Evolutionary conservation across 306 rosid genomes (phyloP).

Genomic region (Begonia masoniana): DNA sequence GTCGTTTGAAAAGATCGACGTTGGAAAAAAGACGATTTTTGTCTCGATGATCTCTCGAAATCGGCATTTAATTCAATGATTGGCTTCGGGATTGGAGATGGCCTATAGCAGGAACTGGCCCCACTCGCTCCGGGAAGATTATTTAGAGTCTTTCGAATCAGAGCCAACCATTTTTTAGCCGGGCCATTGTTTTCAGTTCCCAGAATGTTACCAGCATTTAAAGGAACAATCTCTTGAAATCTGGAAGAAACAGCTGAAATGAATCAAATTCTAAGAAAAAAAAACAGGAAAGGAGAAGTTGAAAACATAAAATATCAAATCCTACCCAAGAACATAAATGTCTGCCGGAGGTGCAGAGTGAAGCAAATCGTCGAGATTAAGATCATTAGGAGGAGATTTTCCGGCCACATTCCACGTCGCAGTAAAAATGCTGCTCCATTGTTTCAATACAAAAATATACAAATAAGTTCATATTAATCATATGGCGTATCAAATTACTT

Average conservation of each 20-base stretch:
- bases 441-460: background rate
- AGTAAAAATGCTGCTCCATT: conserved; percentile 61
- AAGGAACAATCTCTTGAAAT: conserved; percentile 97
- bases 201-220: conserved; percentile 89
- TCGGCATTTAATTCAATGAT: conserved; percentile 66
- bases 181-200: conserved; percentile 99
- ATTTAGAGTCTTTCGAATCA: conserved; percentile 70
- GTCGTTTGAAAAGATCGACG: conserved; percentile 87
- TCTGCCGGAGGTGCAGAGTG: conserved; percentile 90
- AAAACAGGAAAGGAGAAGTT: too few relatives aligned
- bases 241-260: conserved; percentile 27
- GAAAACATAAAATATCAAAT: background rate
- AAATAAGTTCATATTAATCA: conserved; percentile 10
- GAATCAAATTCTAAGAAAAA: background rate
- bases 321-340: conserved; percentile 96
- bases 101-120: conserved; percentile 56
- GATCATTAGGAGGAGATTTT: conserved; percentile 81
- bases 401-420: conserved; percentile 99
- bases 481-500: conserved; percentile 3
- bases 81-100: conserved; percentile 89
- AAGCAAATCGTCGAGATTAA: conserved; percentile 84
- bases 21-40: conserved; percentile 72
- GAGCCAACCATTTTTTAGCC: conserved; percentile 89
- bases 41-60: conserved; percentile 80
- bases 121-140: conserved; percentile 81